Conservation (phyloP, 2,329 filamentous ascomycete species). For the Thermoascus crustaceus region DNA sequence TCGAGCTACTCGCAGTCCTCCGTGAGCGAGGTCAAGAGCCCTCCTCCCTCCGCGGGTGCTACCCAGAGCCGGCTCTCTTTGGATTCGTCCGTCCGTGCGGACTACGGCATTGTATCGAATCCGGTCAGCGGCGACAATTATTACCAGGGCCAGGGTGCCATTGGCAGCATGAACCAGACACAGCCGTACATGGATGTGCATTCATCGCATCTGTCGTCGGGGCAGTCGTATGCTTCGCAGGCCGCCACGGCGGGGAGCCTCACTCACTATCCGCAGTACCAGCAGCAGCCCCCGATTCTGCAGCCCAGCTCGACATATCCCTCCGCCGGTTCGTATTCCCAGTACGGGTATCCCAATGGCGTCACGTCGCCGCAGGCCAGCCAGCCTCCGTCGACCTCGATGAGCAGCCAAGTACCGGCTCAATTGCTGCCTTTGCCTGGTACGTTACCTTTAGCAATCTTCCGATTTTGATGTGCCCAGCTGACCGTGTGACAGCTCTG, state of each 20-base stretch:
- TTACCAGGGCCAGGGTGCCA: conserved; percentile 31
- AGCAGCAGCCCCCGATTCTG: conserved; percentile 61
- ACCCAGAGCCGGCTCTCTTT: conserved; percentile 24
- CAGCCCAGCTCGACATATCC: conserved; percentile 66
- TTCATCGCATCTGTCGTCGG: conserved; percentile 66
- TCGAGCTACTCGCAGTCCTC: conserved; percentile 47
- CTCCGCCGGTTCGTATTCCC: conserved; percentile 51
- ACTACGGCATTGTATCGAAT: conserved; percentile 26
- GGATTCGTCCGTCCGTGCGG: conserved; percentile 26
- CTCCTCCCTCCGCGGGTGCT: conserved; percentile 56
- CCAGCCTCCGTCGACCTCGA: conserved; percentile 60
- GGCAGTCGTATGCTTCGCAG: conserved; percentile 65
- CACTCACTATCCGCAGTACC: conserved; percentile 68
- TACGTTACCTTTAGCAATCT: conserved; percentile 15
- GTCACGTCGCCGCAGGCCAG: conserved; percentile 70
- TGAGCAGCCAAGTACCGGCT: conserved; percentile 58
- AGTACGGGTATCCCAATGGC: conserved; percentile 69
- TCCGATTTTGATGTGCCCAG: conserved; percentile 2
- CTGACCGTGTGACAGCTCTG: conserved; percentile 37
- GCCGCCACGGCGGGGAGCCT: conserved; percentile 66
- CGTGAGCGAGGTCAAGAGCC: conserved; percentile 54
- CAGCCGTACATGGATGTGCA: conserved; percentile 80
- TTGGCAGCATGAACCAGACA: conserved; percentile 67
- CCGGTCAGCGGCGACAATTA: conserved; percentile 34
- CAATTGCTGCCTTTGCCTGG: conserved; percentile 61